These are phyloP conservation scores for Singerocomus rubriflavus DNA, from an alignment of 1,284 basidiomycete genomes.

Conservation along the genomic window DNA sequence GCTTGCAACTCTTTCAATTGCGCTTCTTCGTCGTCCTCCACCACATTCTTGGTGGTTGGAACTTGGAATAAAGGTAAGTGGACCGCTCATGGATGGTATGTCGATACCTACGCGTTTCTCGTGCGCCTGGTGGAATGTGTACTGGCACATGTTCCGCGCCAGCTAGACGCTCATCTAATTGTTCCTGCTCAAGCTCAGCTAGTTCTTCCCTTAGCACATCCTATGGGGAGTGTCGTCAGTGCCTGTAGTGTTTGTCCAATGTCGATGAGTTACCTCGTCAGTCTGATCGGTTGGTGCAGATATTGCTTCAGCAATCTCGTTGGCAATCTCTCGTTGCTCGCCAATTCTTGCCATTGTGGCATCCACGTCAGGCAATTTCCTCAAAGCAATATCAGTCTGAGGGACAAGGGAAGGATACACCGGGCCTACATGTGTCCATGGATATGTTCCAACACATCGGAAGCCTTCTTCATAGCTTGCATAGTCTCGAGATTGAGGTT, in stretches of 20 bases:
- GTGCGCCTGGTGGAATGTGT: slow-evolving; percentile 73
- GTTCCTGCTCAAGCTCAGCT: slow-evolving; percentile 89
- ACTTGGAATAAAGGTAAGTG: slow-evolving; percentile 2
- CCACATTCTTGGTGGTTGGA: slow-evolving; percentile 36
- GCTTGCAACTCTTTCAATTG: slow-evolving; percentile 93
- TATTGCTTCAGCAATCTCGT: slow-evolving; percentile 95
- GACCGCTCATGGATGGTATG: neutral
- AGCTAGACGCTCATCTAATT: slow-evolving; percentile 83
- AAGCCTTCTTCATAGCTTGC: slow-evolving; percentile 96
- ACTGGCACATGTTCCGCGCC: slow-evolving; percentile 90
- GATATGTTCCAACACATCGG: slow-evolving; percentile 88
- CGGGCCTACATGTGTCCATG: slow-evolving; percentile 84
- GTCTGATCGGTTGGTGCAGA: slow-evolving; percentile 72
- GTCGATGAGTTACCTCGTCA: slow-evolving; percentile 65
- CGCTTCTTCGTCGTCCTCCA: slow-evolving; percentile 91
- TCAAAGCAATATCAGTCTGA: slow-evolving; percentile 32
- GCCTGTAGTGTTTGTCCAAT: neutral
- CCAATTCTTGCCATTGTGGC: slow-evolving; percentile 87
- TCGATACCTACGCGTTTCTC: slow-evolving; percentile 51
- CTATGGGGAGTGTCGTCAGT: slow-evolving; percentile 39
- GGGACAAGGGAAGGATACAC: neutral
- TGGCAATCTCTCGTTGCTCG: slow-evolving; percentile 92
- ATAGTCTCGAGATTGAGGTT: slow-evolving; percentile 99
- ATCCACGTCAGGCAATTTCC: slow-evolving; percentile 91
- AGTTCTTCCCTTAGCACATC: slow-evolving; percentile 84